Evolutionary conservation across 495 filamentous ascomycete genomes (phyloP).

Genomic region (Tuber borchii): DNA sequence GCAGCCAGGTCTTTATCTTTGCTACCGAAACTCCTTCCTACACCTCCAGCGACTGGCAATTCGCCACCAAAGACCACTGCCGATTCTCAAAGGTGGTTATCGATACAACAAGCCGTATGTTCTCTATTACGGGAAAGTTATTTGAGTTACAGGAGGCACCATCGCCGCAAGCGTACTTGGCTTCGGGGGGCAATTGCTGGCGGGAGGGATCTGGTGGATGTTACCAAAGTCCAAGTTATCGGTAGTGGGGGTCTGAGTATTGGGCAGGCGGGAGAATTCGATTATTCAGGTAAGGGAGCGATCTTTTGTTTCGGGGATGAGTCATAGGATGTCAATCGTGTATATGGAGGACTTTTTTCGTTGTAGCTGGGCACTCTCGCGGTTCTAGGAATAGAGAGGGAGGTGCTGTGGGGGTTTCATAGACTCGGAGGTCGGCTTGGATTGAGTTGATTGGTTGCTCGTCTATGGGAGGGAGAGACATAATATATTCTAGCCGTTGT

Average conservation of each 20-base stretch:
- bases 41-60: slow-evolving; percentile 13
- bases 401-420: no score
- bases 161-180: slow-evolving; percentile 77
- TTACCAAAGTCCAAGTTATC: slow-evolving; percentile 97
- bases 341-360: slow-evolving; percentile 4
- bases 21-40: no score
- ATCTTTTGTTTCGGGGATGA: slow-evolving; percentile 20
- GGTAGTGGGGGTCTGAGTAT: slow-evolving; percentile 94
- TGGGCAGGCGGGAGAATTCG: slow-evolving; percentile 97
- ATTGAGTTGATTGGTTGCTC: no score
- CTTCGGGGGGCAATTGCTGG: slow-evolving; percentile 74
- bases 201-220: slow-evolving; percentile 68
- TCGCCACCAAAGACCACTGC: slow-evolving; percentile 8
- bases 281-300: slow-evolving; percentile 75
- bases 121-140: slow-evolving; percentile 35
- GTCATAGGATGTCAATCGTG: slow-evolving; percentile 34
- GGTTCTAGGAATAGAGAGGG: no score
- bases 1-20: slow-evolving; percentile 32
- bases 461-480: no score
- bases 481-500: no score
- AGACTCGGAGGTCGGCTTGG: no score
- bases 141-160: slow-evolving; percentile 59
- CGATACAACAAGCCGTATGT: slow-evolving; percentile 40
- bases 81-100: slow-evolving; percentile 28
- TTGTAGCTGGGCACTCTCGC: no score